Evolutionary conservation across 2,329 filamentous ascomycete species (phyloP), one percentile per base, ranked within the genome.

Genomic region (Zopfia rhizophila): DNA sequence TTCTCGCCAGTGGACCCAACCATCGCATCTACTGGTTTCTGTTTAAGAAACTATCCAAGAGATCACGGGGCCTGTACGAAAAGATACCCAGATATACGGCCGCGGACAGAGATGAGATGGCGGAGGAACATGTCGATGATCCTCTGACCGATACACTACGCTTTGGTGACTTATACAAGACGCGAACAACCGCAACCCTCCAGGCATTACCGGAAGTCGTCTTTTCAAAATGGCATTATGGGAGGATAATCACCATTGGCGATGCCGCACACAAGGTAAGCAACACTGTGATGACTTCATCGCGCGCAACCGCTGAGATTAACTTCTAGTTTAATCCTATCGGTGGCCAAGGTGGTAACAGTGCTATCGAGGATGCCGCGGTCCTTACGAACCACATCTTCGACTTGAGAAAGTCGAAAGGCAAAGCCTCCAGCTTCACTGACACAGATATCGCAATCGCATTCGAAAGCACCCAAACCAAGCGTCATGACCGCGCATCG

Each of bases 221-320:
- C 1, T 66, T 74, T n/a, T 49, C 67, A 8, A 61, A 66, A 24
- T 77, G 75, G 70, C 64, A 72, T 37, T 74, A 66, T 29, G 61
- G 66, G 8, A 58, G 75, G 7, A 67, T 74, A 3, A 61, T 77
- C 2, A 58, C 67, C 1, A 64, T 78, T 5, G 75, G 75, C 0
- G 75, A 78, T 50, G 63, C 74, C 1, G 72, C 67, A 5, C 74
- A 78, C 48, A 78, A 77, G 63, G 70, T 69, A 53, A 42, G 16
- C 30, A 21, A 21, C 10, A 22, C n/a, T n/a, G 7, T 23, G 14
- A n/a, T 12, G 3, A 16, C 21, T 4, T 12, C 8, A 12, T 14
- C 7, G 14, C 12, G 16, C 3, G 2, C 11, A 3, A 12, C 7
- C 4, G 10, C 41, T 38, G 25, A 45, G 11, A 7, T 10, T 4